These are phyloP conservation scores for Pythium volutum DNA, from an alignment of 352 stramenopile species.

Conservation along the genomic window DNA sequence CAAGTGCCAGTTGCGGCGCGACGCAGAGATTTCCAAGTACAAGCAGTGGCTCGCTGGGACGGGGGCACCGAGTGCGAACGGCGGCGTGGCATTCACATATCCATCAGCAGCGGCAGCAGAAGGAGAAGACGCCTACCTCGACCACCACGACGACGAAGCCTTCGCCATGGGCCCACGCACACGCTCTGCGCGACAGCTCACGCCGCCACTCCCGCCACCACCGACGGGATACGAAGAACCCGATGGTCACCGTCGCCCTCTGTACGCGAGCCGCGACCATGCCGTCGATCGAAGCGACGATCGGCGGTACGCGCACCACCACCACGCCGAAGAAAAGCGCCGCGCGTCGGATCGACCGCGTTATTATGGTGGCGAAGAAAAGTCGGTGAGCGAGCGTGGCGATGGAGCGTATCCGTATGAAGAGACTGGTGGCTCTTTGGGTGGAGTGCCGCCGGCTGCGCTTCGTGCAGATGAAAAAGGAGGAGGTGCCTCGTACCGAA, in stretches of 20 bases:
- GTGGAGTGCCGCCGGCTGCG: not conserved
- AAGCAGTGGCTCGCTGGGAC: conserved; percentile 26
- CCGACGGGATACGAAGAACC: not conserved
- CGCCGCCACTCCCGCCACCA: not conserved
- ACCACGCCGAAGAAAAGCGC: conserved; percentile 14
- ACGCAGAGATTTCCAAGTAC: conserved; percentile 31
- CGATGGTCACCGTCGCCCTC: not conserved
- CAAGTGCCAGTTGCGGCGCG: conserved; percentile 38
- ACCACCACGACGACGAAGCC: not conserved
- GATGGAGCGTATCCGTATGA: not conserved
- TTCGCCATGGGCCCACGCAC: not conserved
- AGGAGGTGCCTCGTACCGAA: not conserved
- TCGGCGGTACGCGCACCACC: not conserved
- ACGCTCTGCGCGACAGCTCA: not conserved
- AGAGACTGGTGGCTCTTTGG: not conserved
- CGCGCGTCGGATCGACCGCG: not conserved
- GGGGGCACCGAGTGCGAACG: not conserved
- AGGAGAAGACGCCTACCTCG: no score
- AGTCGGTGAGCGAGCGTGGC: not conserved
- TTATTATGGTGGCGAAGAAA: conserved; percentile 17
- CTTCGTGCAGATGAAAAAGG: conserved; percentile 13
- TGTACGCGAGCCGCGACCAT: not conserved
- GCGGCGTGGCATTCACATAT: not conserved
- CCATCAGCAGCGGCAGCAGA: not conserved
- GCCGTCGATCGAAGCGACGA: not conserved